Base-by-base conservation (phyloP, 78 protist species). In the Dictyostelium firmibasis region DNA sequence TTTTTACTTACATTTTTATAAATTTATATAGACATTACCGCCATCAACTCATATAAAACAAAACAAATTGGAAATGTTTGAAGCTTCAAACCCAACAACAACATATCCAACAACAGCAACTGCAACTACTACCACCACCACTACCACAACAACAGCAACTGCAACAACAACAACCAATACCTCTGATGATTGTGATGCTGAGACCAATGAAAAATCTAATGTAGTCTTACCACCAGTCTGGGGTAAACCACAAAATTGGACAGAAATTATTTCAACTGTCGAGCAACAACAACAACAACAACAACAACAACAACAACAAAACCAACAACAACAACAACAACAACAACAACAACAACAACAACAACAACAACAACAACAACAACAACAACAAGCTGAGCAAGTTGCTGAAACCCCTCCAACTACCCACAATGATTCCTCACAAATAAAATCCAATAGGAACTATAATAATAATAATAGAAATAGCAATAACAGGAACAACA, bases 221-320 rank as follows among this genome's bases (percentile, higher is more conserved):
- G 29, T 13, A 5, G 36, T 31, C 3, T n/a, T 25, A n/a, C 57
- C 57, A 10, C 36, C 27, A 25, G 57, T 47, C 9, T 84, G 89
- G 89, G 43, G 64, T 4, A 53, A 14, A 67, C 29, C 57, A 27
- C 89, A 84, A 84, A 41, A 67, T 62, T 84, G 89, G 89, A 38
- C 23, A n/a, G 43, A 84, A 69, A 67, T 84, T 67, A 67, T 81
- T 67, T 25, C 74, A 64, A 25, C 33, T 67, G 75, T 35, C 27
- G 75, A n/a, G 1, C 64, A 50, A 35, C 44, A 10, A 33, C 23
- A 35, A 27, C 41, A 35, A 4, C 31, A 36, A 23, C 69, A 43
- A 67, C 89, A n/a, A 11, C 41, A 11, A 67, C 25, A 9, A 10
- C 76, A 18, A 38, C 9, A 14, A 11, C n/a, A 62, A 53, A 75